Evolutionary conservation across 345 rosid genomes (phyloP), one percentile per base, ranked within the genome.

Genomic region (Pugionium cornutum): DNA sequence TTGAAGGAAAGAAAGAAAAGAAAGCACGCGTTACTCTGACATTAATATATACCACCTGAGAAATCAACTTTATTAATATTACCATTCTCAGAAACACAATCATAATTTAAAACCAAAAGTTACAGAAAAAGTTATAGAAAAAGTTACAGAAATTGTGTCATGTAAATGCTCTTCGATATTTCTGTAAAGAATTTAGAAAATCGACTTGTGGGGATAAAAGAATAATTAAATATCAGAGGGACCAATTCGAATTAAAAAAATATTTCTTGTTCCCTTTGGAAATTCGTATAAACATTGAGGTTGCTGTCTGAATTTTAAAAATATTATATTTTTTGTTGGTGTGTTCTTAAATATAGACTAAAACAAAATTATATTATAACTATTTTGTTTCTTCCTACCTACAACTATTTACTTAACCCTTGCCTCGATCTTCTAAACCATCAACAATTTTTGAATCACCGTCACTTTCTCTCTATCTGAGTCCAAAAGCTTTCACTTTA

Each of bases 401-500:
- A 64, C 66, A 64, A 75, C 64, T 68, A 79, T 68, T 59, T 75
- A 70, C 75, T 67, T 64, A 52, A 32, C 61, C 58, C 58, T 54
- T 52, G 70, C 82, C 79, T 79, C 83, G 81, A 76, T 66, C 44
- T 69, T 69, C 18, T 66, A 70, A 81, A 65, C 73, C 74, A 67
- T 67, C 59, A 69, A 32, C 75, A 67, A 72, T 79, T 83, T 85
- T 87, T 85, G 87, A 89, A 87, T 78, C 76, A 74, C 75, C 57
- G 60, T 58, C 36, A 34, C 60, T 74, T 53, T 74, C 58, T 74
- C 58, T 70, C 75, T 67, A 73, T 53, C 64, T 42, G 62, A n/a
- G n/a, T 62, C 34, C 58, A 67, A 39, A 44, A 56, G 30, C 67
- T 60, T 31, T 41, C 40, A 29, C 64, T 68, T 47, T 80, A 79